A percentile compares a stretch with the other conserved stretches of the same genome.
These are phyloP conservation scores for Nakaseomyces kungkrabaensis DNA, from an alignment of 1,139 yeast species.

Conservation along the genomic window DNA sequence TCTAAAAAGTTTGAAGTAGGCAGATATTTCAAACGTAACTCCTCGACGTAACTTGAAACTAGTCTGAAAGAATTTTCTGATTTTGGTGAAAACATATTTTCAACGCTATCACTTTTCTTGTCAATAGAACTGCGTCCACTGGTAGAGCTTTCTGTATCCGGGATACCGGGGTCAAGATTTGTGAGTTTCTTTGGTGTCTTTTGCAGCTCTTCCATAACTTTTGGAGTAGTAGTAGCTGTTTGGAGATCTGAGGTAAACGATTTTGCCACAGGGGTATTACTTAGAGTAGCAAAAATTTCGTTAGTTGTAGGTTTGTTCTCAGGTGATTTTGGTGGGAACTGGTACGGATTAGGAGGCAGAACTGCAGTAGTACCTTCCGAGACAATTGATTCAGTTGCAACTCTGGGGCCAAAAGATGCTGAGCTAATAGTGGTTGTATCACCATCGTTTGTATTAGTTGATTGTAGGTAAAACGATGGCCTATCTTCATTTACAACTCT, in stretches of 20 bases:
- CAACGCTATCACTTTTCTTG: background rate
- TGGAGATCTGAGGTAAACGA: background rate
- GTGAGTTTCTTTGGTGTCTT: background rate
- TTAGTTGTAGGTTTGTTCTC: background rate
- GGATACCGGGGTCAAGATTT: background rate
- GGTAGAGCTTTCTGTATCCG: conserved; percentile 1
- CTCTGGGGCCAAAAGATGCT: background rate
- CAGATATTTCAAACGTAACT: conserved; percentile 24
- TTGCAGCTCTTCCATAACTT: background rate
- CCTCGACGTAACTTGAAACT: conserved; percentile 30
- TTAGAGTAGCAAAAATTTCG: background rate
- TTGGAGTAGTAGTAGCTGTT: background rate
- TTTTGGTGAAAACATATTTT: conserved; percentile 6
- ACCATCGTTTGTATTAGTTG: conserved; percentile 14
- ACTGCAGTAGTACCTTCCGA: background rate
- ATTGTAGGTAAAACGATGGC: conserved; percentile 20
- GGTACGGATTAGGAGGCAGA: background rate
- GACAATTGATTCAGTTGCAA: background rate
- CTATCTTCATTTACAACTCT: conserved; percentile 27
- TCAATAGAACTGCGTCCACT: conserved; percentile 1
- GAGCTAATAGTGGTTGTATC: conserved; percentile 3
- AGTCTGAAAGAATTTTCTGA: conserved; percentile 21
- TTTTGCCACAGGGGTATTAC: background rate
- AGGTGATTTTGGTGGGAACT: background rate
- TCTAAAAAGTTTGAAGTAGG: conserved; percentile 28